These are phyloP conservation scores for Metschnikowia koreensis DNA, from an alignment of 805 yeast genomes.

Conservation along the genomic window DNA sequence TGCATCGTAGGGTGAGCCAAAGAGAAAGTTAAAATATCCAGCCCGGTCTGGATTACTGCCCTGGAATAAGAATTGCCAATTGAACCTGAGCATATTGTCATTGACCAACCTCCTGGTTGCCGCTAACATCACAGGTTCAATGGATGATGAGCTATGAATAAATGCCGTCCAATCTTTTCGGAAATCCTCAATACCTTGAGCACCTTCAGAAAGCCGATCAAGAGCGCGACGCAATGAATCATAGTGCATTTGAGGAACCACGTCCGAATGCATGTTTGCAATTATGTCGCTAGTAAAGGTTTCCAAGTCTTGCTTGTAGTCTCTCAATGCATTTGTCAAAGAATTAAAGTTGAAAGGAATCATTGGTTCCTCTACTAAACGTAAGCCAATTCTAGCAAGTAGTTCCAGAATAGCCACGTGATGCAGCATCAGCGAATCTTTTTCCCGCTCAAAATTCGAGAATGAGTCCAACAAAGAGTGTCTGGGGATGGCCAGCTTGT, in stretches of 20 bases:
- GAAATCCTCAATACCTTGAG: constrained; percentile 52
- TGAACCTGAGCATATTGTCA: constrained; percentile 56
- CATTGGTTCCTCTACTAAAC: constrained; percentile 70
- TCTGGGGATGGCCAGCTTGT: constrained; percentile 33
- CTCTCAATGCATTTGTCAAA: constrained; percentile 44
- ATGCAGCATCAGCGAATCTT: constrained; percentile 56
- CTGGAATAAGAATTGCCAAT: constrained; percentile 48
- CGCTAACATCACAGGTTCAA: constrained; percentile 72
- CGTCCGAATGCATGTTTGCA: not conserved
- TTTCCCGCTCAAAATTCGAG: constrained; percentile 47
- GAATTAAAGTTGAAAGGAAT: constrained; percentile 62
- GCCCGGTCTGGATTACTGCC: constrained; percentile 49
- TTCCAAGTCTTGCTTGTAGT: constrained; percentile 48
- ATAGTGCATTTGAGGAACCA: constrained; percentile 23
- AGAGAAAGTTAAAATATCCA: constrained; percentile 65
- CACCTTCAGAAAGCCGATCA: constrained; percentile 33
- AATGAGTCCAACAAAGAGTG: constrained; percentile 66
- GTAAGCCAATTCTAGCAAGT: constrained; percentile 51
- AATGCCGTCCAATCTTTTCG: constrained; percentile 58
- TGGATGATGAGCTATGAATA: constrained; percentile 40
- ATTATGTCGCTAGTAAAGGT: constrained; percentile 27
- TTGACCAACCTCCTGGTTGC: constrained; percentile 82
- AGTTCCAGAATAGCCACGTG: constrained; percentile 58
- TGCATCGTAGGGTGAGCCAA: constrained; percentile 64
- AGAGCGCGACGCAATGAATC: constrained; percentile 25